Evolutionary conservation across 2,329 filamentous ascomycete genomes (phyloP).

Genomic region (Ophiostoma pallidulum): DNA sequence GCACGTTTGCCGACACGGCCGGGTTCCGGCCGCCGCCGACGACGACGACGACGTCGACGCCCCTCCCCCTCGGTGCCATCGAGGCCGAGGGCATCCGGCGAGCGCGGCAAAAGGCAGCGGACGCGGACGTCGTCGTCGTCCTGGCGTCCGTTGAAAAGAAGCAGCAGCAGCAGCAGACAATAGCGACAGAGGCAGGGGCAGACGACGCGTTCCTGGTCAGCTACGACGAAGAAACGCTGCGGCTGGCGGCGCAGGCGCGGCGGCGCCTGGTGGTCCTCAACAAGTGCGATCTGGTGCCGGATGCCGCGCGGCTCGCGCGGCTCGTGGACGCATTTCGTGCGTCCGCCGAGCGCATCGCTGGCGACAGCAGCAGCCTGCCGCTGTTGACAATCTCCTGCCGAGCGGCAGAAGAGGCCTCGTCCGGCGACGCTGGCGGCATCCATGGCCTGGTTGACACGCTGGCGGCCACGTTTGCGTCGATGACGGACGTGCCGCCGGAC

Average conservation of each 20-base stretch:
- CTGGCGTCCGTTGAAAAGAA: conserved; percentile 62
- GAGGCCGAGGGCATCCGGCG: conserved; percentile 86
- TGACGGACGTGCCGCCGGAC: conserved; percentile 62
- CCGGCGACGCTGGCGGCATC: conserved; percentile 47
- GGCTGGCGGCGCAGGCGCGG: conserved; percentile 39
- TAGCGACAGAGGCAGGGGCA: too few species aligned
- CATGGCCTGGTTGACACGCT: conserved; percentile 63
- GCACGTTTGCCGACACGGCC: conserved; percentile 91
- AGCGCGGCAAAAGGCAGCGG: conserved; percentile 68
- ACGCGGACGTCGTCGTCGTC: conserved; percentile 78
- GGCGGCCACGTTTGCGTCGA: conserved; percentile 54
- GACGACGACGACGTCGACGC: too few species aligned
- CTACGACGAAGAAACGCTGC: conserved; percentile 47
- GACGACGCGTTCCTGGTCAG: conserved; percentile 30
- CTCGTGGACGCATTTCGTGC: conserved; percentile 27
- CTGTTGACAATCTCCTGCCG: conserved; percentile 12
- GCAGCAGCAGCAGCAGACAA: too few species aligned
- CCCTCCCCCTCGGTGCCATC: conserved; percentile 50
- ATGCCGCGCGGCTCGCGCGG: conserved; percentile 25
- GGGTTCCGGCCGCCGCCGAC: conserved; percentile 54
- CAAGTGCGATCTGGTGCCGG: conserved; percentile 45
- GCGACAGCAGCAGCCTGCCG: not conserved
- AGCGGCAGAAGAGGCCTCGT: not conserved
- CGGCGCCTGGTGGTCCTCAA: conserved; percentile 50
- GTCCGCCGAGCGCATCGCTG: not conserved